phyloP scores from a whole-genome alignment of 768 basidiomycete genomes.

The Agrocybe pediades region DNA sequence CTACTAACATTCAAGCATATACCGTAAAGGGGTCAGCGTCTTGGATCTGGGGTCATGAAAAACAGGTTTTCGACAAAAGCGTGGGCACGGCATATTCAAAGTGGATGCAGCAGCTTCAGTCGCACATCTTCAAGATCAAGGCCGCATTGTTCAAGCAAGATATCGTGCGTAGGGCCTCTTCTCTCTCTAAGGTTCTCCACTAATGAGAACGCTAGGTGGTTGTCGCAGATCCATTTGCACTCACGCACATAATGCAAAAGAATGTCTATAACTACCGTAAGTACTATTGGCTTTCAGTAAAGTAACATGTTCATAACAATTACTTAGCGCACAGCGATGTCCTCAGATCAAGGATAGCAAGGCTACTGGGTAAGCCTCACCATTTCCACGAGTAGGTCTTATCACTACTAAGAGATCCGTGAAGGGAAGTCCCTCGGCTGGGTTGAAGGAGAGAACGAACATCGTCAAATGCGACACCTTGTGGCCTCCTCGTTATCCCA shows the following conservation, averaged over 20 bases:
- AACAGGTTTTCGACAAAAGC: not conserved
- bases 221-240: conserved; percentile 1
- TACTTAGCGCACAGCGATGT: conserved; percentile 3
- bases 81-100: conserved; percentile 1
- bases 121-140: conserved; percentile 2
- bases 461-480: conserved; percentile 1
- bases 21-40: not conserved
- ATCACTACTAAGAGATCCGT: too few relatives aligned
- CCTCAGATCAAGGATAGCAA: not conserved
- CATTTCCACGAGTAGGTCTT: not conserved
- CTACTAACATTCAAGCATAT: too few relatives aligned
- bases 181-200: not conserved
- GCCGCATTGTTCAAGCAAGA: conserved; percentile 5
- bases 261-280: conserved; percentile 6
- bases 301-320: too few relatives aligned
- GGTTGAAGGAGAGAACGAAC: conserved; percentile 9
- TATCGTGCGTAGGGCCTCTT: not conserved
- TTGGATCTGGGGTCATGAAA: conserved; percentile 7
- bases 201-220: not conserved
- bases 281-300: not conserved
- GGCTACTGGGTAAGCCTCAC: not conserved
- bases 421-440: conserved; percentile 2
- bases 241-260: conserved; percentile 1
- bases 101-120: not conserved
- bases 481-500: not conserved